Conservation (phyloP, 2,329 filamentous ascomycete species). For the Aspergillus proliferans region DNA sequence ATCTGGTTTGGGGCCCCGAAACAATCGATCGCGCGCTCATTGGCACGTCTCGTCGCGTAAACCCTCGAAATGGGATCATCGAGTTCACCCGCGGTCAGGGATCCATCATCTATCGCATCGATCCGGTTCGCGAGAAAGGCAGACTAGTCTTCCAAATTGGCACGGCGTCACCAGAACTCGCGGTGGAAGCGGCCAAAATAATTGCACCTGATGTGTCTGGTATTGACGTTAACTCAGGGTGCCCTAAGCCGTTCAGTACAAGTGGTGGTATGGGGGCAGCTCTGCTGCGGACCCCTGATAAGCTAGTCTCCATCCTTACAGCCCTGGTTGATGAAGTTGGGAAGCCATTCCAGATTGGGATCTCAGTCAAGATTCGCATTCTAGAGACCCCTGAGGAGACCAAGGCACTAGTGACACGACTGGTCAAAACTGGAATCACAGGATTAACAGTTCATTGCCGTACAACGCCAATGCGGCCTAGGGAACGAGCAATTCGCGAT, state of each 20-base stretch:
- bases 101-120: constrained; percentile 76
- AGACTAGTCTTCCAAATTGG: constrained; percentile 88
- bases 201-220: constrained; percentile 84
- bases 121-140: constrained; percentile 67
- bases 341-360: constrained; percentile 75
- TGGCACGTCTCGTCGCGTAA: constrained; percentile 71
- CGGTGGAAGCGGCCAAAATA: constrained; percentile 75
- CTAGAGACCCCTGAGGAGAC: constrained; percentile 72
- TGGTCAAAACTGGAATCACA: constrained; percentile 83
- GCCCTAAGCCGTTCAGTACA: constrained; percentile 94
- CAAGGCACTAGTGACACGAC: constrained; percentile 65
- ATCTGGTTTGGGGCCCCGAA: constrained; percentile 96
- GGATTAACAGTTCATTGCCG: constrained; percentile 92
- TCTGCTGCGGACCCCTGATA: constrained; percentile 76
- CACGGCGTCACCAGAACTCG: constrained; percentile 72
- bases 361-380: constrained; percentile 94
- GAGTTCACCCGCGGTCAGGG: constrained; percentile 69
- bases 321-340: constrained; percentile 74
- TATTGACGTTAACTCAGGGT: constrained; percentile 97
- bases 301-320: constrained; percentile 73
- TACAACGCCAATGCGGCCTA: constrained; percentile 88
- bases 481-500: constrained; percentile 77
- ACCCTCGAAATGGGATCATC: constrained; percentile 69
- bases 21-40: constrained; percentile 90
- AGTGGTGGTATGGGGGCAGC: constrained; percentile 93